phyloP scores from a whole-genome alignment of 192 early-diverging fungal genomes.

The Linnemannia schmuckeri region DNA sequence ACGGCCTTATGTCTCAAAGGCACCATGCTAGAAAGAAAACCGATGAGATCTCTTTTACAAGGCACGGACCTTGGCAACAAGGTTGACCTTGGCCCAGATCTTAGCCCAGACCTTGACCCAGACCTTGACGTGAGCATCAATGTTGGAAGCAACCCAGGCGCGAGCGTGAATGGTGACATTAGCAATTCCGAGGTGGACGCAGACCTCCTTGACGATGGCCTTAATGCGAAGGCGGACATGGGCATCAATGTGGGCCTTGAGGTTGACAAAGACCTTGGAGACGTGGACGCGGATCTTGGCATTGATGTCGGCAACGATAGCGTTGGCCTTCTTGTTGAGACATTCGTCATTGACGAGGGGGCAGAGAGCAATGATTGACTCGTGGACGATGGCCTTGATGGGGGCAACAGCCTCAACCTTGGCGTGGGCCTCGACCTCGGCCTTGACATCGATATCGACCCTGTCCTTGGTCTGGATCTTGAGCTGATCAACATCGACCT shows the following conservation, averaged over 20 bases:
- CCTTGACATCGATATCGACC: constrained; percentile 11
- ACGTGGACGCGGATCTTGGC: constrained; percentile 8
- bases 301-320: constrained; percentile 30
- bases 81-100: constrained; percentile 33
- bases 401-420: neutral
- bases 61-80: constrained; percentile 4
- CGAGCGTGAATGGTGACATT: neutral
- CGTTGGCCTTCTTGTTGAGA: constrained; percentile 14
- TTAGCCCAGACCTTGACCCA: constrained; percentile 30
- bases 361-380: constrained; percentile 22
- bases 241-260: constrained; percentile 28
- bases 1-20: neutral
- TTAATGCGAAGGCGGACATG: constrained; percentile 37
- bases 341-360: constrained; percentile 16
- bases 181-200: constrained; percentile 25
- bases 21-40: neutral
- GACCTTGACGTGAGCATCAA: constrained; percentile 25
- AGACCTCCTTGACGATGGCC: constrained; percentile 13
- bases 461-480: constrained; percentile 18
- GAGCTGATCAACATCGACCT: constrained; percentile 28
- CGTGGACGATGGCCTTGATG: constrained; percentile 3
- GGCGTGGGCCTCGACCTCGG: neutral
- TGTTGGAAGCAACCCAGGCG: constrained; percentile 34
- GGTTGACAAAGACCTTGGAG: constrained; percentile 9
- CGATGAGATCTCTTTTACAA: constrained; percentile 20